A percentile compares a stretch with the other conserved stretches of the same genome.
Evolutionary conservation across 805 yeast genomes (phyloP).

Genomic region (Candida hispaniensis): DNA sequence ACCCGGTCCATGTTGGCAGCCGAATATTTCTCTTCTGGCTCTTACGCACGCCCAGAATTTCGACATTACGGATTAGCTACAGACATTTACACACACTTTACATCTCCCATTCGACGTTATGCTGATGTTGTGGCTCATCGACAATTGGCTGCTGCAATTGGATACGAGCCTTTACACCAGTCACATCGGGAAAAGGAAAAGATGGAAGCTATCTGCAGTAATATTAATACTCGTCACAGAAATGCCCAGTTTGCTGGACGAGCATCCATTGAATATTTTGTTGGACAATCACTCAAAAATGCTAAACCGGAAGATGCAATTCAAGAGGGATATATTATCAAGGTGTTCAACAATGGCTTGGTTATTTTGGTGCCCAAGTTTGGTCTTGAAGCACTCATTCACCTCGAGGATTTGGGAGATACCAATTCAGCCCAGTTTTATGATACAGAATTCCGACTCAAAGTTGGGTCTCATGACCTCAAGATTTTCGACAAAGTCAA

Average conservation of each 20-base stretch:
- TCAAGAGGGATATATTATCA: conserved; percentile 85
- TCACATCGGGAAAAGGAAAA: conserved; percentile 79
- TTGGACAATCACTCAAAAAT: conserved; percentile 78
- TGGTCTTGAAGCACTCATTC: conserved; percentile 90
- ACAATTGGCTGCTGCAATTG: conserved; percentile 96
- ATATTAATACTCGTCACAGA: conserved; percentile 88
- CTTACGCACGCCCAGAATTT: conserved; percentile 81
- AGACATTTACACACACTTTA: conserved; percentile 95
- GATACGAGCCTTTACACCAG: conserved; percentile 72
- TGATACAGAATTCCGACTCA: conserved; percentile 65
- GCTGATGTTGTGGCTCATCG: conserved; percentile 98
- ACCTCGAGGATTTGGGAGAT: conserved; percentile 59
- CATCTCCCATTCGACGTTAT: conserved; percentile 95
- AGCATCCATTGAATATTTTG: conserved; percentile 94
- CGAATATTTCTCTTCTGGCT: conserved; percentile 88
- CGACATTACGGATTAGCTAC: conserved; percentile 96
- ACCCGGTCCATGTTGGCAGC: conserved; percentile 99
- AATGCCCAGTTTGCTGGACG: conserved; percentile 99
- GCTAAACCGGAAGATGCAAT: conserved; percentile 57
- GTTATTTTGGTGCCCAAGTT: conserved; percentile 91
- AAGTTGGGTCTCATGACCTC: conserved; percentile 42
- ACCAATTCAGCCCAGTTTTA: conserved; percentile 53
- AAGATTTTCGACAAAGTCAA: conserved; percentile 76
- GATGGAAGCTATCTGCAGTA: conserved; percentile 80
- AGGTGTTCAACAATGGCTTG: conserved; percentile 87